phyloP scores from a whole-genome alignment of 2,329 filamentous ascomycete species.

The Nothopassalora personata region DNA sequence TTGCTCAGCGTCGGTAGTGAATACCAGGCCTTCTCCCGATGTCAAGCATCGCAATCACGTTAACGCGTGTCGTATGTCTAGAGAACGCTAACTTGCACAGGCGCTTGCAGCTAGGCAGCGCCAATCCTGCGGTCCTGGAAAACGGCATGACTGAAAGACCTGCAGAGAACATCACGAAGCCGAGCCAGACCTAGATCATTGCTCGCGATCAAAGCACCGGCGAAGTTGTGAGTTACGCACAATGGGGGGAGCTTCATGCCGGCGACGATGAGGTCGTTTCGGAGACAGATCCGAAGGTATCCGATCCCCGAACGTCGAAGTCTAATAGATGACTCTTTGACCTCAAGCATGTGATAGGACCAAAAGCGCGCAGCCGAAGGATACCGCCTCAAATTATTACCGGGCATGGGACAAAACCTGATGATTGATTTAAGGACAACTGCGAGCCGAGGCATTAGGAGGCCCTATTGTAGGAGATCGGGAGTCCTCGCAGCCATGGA shows the following conservation, averaged over 20 bases:
- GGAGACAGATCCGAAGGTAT: background rate
- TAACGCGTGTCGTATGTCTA: too few relatives aligned
- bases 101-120: slow-evolving; percentile 1
- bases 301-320: background rate
- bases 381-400: background rate
- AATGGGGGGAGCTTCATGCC: background rate
- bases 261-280: background rate
- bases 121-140: background rate
- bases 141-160: background rate
- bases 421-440: background rate
- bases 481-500: background rate
- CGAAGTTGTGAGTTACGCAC: background rate
- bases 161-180: background rate
- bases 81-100: background rate
- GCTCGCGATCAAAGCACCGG: background rate
- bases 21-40: too few relatives aligned
- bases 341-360: background rate
- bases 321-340: background rate
- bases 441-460: background rate
- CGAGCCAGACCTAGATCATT: background rate
- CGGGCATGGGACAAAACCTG: background rate
- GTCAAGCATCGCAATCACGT: too few relatives aligned
- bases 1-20: background rate
- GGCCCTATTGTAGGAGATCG: background rate
- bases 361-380: background rate